These are phyloP conservation scores for Phlebiopsis gigantea DNA, from an alignment of 768 basidiomycete genomes.

Conservation along the genomic window DNA sequence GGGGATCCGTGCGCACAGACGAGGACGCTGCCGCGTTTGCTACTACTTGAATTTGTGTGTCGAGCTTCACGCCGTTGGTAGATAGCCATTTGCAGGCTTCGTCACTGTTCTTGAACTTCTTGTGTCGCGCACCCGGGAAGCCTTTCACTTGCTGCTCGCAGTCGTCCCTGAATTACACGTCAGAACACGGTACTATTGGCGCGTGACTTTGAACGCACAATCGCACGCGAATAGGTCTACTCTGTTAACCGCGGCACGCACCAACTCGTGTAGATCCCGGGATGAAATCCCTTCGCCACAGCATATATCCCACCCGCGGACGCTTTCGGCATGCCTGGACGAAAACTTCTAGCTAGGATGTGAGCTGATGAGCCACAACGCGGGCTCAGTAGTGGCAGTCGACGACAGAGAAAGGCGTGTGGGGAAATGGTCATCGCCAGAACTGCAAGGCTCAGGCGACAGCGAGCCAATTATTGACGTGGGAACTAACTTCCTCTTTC, in stretches of 20 bases:
- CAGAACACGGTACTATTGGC: not conserved
- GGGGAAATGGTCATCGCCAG: not conserved
- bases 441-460: not conserved
- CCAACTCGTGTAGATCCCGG: slow-evolving; percentile 75
- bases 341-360: not conserved
- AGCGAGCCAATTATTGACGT: not conserved
- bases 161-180: slow-evolving; percentile 50
- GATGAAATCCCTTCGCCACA: slow-evolving; percentile 54
- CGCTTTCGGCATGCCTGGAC: slow-evolving; percentile 29
- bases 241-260: slow-evolving; percentile 25
- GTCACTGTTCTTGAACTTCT: slow-evolving; percentile 54
- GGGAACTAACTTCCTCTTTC: not conserved
- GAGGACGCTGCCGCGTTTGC: not conserved
- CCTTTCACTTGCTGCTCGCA: slow-evolving; percentile 65
- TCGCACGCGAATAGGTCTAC: not conserved
- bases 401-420: not conserved
- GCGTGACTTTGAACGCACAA: not conserved
- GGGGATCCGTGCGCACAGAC: not conserved
- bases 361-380: not conserved
- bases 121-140: slow-evolving; percentile 53
- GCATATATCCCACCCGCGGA: slow-evolving; percentile 56
- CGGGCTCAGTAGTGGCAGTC: not conserved
- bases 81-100: slow-evolving; percentile 42
- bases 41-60: not conserved
- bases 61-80: slow-evolving; percentile 4